phyloP scores from a whole-genome alignment of 2,329 filamentous ascomycete genomes.

The Phyllosticta citribraziliensis region DNA sequence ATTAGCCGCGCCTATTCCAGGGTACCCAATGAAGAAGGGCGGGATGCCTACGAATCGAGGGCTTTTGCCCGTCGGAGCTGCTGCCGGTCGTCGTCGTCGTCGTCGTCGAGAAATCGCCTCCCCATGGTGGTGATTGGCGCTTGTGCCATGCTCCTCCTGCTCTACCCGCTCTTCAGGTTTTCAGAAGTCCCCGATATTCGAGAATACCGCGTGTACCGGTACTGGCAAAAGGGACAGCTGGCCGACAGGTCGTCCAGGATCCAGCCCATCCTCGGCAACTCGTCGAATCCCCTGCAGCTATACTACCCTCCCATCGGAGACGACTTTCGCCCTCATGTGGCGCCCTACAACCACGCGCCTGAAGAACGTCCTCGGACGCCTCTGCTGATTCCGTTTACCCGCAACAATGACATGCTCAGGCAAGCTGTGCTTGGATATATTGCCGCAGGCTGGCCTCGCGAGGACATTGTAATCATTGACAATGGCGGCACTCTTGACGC shows the following conservation, averaged over 20 bases:
- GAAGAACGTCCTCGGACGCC: constrained; percentile 28
- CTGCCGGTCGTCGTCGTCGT: background rate
- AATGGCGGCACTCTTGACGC: constrained; percentile 49
- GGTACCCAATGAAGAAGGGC: background rate
- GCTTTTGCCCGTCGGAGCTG: background rate
- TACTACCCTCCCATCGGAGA: constrained; percentile 12
- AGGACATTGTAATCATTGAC: constrained; percentile 49
- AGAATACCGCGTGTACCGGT: background rate
- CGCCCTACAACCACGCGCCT: constrained; percentile 11
- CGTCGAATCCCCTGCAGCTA: background rate
- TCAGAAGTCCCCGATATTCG: background rate
- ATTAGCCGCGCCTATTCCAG: background rate
- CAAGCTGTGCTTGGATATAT: constrained; percentile 50
- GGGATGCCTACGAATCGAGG: background rate
- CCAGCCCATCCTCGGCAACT: background rate
- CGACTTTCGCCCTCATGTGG: constrained; percentile 7
- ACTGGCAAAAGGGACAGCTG: background rate
- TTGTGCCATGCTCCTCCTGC: background rate
- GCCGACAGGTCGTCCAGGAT: background rate
- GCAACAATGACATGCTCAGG: constrained; percentile 45
- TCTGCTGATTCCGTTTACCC: constrained; percentile 51
- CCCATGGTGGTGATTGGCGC: background rate
- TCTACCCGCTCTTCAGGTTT: background rate
- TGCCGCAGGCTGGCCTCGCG: constrained; percentile 48
- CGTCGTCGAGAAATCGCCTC: background rate